Base-by-base conservation (phyloP, 345 rosid species). In the Eucalyptus rudis region DNA sequence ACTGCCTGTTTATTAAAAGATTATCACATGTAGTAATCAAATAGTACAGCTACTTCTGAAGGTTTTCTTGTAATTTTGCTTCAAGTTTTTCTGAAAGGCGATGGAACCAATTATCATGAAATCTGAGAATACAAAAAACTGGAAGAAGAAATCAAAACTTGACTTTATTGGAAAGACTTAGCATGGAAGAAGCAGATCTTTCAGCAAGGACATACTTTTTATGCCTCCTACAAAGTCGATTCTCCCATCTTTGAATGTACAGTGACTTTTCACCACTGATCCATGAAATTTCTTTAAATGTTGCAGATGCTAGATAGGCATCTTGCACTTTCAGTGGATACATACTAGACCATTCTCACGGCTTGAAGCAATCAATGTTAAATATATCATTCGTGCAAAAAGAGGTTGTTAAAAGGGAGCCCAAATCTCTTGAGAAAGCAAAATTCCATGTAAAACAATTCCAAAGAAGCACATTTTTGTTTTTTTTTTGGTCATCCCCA, bases 1-100 rank as follows among this genome's bases (percentile, higher is more conserved):
- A 97, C 96, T 91, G 99, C 98, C 95, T 97, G 94, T 66, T 84
- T n/a, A 91, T 68, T 31, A 88, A 87, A 92, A 90, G 59, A 49
- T 49, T 5, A 51, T 86, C 59, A 43, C 45, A 71, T 17, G 36
- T 14, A 68, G 64, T 71, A 88, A 66, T 33, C 87, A 47, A 54
- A 86, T 50, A 7, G 40, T 79, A 51, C 16, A 7, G 40, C 24
- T 31, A 76, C 68, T 86, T 58, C 44, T 49, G 84, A 88, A 79
- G 56, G 88, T 49, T 85, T n/a, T 86, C 66, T 58, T 24, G 76
- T 62, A 43, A 40, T 81, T 84, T 84, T 52, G 88, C 59, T 24
- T 47, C 43, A n/a, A 86, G 33, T 49, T 68, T 68, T 16, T 76
- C 47, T 76, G 29, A 36, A 36, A 36, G 13, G 83, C 83, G 0